Conservation (phyloP, 108 stramenopile species). For the Pseudonitzschia pungens region DNA sequence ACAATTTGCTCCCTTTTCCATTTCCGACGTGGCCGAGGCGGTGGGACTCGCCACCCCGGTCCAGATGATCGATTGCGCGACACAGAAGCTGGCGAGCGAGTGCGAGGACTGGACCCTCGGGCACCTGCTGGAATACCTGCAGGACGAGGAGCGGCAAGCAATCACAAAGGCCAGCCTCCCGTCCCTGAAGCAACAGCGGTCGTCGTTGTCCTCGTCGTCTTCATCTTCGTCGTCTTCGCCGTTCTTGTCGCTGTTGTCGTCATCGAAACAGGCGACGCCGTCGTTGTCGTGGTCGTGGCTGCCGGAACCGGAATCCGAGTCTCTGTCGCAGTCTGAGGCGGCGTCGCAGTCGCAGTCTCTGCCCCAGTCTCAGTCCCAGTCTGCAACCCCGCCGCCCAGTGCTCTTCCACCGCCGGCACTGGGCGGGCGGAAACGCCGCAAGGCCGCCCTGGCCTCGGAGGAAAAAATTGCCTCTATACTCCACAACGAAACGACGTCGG, state of each 20-base stretch:
- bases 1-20: conserved; percentile 14
- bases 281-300: too few relatives aligned
- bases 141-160: conserved; percentile 44
- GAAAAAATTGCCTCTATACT: conserved; percentile 24
- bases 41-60: conserved; percentile 45
- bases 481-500: too few relatives aligned
- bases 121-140: conserved; percentile 60
- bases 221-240: too few relatives aligned
- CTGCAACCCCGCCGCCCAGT: too few relatives aligned
- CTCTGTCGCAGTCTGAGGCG: neutral
- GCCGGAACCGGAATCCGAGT: too few relatives aligned
- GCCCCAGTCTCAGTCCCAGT: neutral
- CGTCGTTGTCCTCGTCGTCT: too few relatives aligned
- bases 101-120: conserved; percentile 56
- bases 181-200: too few relatives aligned
- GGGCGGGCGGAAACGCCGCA: conserved; percentile 8
- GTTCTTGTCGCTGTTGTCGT: neutral
- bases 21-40: conserved; percentile 45
- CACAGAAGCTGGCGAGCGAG: conserved; percentile 39
- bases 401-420: neutral
- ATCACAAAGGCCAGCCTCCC: neutral
- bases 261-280: neutral
- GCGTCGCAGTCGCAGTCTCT: conserved; percentile 5
- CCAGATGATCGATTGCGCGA: conserved; percentile 52
- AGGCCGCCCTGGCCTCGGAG: conserved; percentile 25